Percentiles rank a stretch among this genome's conserved stretches.
Evolutionary conservation across 2,329 filamentous ascomycete species (phyloP).

Genomic region (Hymenoscyphus scutula): DNA sequence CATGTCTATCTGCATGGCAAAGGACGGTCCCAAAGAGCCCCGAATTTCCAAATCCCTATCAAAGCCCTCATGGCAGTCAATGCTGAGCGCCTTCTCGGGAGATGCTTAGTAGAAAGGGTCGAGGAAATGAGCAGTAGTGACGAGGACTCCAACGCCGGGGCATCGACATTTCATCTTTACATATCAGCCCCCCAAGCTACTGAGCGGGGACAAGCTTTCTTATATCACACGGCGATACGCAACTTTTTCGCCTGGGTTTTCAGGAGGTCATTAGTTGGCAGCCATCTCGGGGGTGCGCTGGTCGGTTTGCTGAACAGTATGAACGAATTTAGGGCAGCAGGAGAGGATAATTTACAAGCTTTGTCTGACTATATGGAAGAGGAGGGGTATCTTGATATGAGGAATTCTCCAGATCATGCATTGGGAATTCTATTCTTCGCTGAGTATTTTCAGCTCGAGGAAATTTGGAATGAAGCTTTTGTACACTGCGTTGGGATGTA

Average conservation of each 20-base stretch:
- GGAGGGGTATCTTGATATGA: conserved; percentile 67
- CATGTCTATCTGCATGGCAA: conserved; percentile 66
- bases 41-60: conserved; percentile 66
- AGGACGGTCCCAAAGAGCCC: conserved; percentile 62
- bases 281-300: conserved; percentile 61
- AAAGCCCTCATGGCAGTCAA: conserved; percentile 53
- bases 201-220: conserved; percentile 53
- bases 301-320: conserved; percentile 64
- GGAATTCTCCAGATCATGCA: conserved; percentile 64
- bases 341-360: conserved; percentile 57
- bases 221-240: conserved; percentile 66
- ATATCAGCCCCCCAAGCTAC: conserved; percentile 61
- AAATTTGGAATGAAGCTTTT: conserved; percentile 72
- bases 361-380: conserved; percentile 64
- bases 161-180: conserved; percentile 54
- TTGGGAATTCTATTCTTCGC: conserved; percentile 66
- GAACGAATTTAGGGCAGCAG: conserved; percentile 55
- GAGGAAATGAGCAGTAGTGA: conserved; percentile 18
- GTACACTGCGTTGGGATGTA: conserved; percentile 78
- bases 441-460: conserved; percentile 60
- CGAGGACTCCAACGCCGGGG: conserved; percentile 10
- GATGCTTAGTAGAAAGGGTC: conserved; percentile 41
- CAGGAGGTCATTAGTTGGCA: conserved; percentile 64
- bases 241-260: conserved; percentile 75
- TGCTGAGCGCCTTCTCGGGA: conserved; percentile 59